phyloP scores from a whole-genome alignment of 164 flowering plant genomes.

The Kingdonia uniflora region DNA sequence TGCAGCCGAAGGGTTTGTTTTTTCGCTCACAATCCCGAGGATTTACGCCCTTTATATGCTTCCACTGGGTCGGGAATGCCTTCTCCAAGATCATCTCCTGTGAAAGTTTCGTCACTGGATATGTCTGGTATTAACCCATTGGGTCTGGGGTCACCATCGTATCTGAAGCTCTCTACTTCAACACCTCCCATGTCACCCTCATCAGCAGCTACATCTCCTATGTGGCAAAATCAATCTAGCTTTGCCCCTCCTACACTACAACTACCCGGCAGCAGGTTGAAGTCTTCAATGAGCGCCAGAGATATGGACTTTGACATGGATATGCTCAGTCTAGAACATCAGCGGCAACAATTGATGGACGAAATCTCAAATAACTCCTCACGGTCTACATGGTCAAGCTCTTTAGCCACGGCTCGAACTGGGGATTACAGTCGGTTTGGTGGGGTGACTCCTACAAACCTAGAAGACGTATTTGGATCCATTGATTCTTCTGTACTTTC shows the following conservation, averaged over 20 bases:
- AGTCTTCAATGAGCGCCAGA: conserved; percentile 54
- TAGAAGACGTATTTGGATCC: conserved; percentile 57
- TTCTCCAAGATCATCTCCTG: conserved; percentile 47
- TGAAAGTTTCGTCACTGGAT: conserved; percentile 22
- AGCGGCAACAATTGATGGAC: conserved; percentile 45
- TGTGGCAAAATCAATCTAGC: conserved; percentile 54
- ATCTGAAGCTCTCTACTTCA: conserved; percentile 32
- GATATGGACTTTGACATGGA: conserved; percentile 67
- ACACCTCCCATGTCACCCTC: conserved; percentile 72
- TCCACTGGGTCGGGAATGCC: conserved; percentile 87
- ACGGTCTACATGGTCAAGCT: conserved; percentile 30
- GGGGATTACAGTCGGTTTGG: conserved; percentile 25
- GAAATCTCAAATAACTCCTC: conserved; percentile 50
- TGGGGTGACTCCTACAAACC: conserved; percentile 51
- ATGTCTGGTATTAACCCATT: conserved; percentile 25
- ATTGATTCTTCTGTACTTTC: conserved; percentile 40
- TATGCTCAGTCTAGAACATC: conserved; percentile 50
- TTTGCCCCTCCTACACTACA: conserved; percentile 64
- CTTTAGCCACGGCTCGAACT: conserved; percentile 15
- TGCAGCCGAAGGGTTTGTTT: conserved; percentile 82
- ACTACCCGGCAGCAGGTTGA: conserved; percentile 74
- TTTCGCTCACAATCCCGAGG: conserved; percentile 82
- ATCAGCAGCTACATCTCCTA: conserved; percentile 33
- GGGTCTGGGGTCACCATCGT: conserved; percentile 22
- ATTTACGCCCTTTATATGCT: conserved; percentile 74